Conservation (phyloP, 345 rosid genomes). For the Eucalyptus shirleyi region DNA sequence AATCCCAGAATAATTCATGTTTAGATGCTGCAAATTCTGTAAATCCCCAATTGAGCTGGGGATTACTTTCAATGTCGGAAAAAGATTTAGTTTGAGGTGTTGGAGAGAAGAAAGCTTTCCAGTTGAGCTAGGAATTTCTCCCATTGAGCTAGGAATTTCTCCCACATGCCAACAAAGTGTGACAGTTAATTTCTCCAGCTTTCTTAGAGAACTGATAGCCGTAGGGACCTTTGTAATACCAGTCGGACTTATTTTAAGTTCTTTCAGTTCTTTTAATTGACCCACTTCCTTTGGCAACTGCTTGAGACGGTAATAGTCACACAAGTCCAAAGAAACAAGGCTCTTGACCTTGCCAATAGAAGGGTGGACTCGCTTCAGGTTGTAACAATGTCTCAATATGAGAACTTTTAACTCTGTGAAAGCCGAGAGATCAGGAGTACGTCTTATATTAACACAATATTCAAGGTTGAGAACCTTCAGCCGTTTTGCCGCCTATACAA, state of each 20-base stretch:
- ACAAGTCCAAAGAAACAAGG: neutral
- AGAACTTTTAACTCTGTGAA: neutral
- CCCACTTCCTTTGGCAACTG: neutral
- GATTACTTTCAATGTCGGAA: neutral
- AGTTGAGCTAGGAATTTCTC: neutral
- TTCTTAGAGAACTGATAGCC: neutral
- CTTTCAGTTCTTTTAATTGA: neutral
- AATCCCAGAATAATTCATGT: neutral
- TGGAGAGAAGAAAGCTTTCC: neutral
- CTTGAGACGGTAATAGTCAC: neutral
- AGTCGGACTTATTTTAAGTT: fast-evolving
- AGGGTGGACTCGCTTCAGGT: neutral
- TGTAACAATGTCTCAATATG: neutral
- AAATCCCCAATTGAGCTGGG: neutral
- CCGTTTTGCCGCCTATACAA: no score
- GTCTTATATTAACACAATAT: neutral
- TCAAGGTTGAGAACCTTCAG: neutral
- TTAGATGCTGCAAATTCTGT: neutral
- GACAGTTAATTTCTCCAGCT: neutral
- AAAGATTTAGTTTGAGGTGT: neutral
- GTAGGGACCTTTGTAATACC: neutral
- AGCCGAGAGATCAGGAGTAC: neutral
- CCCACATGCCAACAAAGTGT: neutral
- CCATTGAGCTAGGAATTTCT: neutral
- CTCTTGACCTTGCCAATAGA: neutral